Percentiles rank a stretch among this genome's conserved stretches.
Evolutionary conservation across 306 rosid genomes (phyloP).

Genomic region (Abrus precatorius): DNA sequence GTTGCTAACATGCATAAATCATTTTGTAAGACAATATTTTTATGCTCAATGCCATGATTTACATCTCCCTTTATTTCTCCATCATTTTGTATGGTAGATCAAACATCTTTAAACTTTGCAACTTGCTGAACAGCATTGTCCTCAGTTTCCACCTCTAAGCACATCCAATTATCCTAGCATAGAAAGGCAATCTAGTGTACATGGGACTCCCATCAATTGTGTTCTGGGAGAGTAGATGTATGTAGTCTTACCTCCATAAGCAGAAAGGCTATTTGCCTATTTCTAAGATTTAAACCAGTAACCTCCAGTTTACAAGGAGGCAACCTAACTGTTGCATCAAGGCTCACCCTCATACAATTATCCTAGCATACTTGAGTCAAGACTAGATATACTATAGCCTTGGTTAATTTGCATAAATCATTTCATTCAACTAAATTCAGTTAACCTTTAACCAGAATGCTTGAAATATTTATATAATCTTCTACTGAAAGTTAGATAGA

Average conservation of each 20-base stretch:
- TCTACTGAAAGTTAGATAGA: background rate
- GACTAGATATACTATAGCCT: background rate
- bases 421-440: slow-evolving; percentile 14
- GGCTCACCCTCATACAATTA: background rate
- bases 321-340: too few species aligned
- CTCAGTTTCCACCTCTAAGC: slow-evolving; percentile 9
- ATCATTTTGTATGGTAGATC: background rate
- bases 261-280: too few species aligned
- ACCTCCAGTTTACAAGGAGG: too few species aligned
- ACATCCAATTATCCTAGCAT: slow-evolving; percentile 5
- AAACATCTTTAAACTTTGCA: background rate
- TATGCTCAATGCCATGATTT: background rate
- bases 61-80: background rate
- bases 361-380: background rate
- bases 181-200: too few species aligned
- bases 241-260: too few species aligned
- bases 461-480: background rate
- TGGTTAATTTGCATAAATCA: background rate
- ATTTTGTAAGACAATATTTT: background rate
- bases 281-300: too few species aligned
- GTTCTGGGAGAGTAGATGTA: too few species aligned
- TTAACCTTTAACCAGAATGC: slow-evolving; percentile 6
- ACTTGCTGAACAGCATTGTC: background rate
- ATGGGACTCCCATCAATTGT: too few species aligned
- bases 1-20: background rate